Percentiles rank a stretch among this genome's conserved stretches.
Evolutionary conservation across 148 eudicot genomes (phyloP).

Genomic region (Drosera capensis): DNA sequence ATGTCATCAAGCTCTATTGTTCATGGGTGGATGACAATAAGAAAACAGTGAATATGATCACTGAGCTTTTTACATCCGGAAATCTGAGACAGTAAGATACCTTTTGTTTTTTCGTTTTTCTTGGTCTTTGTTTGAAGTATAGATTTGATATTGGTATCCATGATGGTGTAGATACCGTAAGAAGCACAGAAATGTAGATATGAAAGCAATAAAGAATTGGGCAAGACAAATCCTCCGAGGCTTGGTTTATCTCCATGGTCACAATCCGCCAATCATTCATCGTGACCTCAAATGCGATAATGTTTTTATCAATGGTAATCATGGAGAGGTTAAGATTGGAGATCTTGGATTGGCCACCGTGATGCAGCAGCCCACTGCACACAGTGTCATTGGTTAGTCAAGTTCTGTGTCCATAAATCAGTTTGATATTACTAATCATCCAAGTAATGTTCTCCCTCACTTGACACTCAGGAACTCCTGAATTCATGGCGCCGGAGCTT

Average conservation of each 20-base stretch:
- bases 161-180: conserved; percentile 42
- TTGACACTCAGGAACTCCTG: conserved; percentile 52
- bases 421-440: not conserved
- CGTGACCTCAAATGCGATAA: conserved; percentile 90
- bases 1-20: conserved; percentile 63
- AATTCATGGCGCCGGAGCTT: conserved; percentile 95
- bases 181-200: conserved; percentile 67
- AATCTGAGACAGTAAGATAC: conserved; percentile 76
- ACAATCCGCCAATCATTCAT: conserved; percentile 65
- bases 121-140: not conserved
- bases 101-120: not conserved
- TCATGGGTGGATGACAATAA: conserved; percentile 86
- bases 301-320: conserved; percentile 75
- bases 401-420: not conserved
- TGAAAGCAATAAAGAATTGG: conserved; percentile 94
- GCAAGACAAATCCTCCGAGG: conserved; percentile 85
- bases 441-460: not conserved
- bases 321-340: conserved; percentile 86
- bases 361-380: conserved; percentile 58
- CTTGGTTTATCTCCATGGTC: conserved; percentile 71
- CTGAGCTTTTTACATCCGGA: conserved; percentile 92
- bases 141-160: conserved; percentile 4
- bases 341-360: conserved; percentile 83
- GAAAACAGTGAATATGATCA: conserved; percentile 81
- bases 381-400: conserved; percentile 62